Base-by-base conservation (phyloP, 2,329 filamentous ascomycete genomes). In the Diaporthe destruens region DNA sequence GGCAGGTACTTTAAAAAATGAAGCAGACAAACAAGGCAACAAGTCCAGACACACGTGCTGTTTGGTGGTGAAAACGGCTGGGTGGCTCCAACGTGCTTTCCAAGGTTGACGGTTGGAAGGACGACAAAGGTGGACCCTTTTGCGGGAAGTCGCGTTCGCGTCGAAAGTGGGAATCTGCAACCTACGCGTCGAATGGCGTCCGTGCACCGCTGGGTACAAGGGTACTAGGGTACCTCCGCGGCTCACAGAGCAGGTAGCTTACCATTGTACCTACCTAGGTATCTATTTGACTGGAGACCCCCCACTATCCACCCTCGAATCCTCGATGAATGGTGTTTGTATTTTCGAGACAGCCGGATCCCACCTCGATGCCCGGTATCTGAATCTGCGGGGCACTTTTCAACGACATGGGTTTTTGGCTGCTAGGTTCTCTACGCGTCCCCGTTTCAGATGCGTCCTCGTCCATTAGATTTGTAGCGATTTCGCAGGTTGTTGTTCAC, bases 121-220 rank as follows among this genome's bases (percentile, higher is more conserved):
- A 53, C 36, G 55, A 18, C 36, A 34, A 23, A 53, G 67, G 55
- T 56, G 65, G 65, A 68, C 44, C 68, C 53, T 70, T 70, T 54
- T 14, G 32, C 47, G n/a, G 54, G 55, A 70, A 70, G 68, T 61
- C 68, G 68, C 68, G 68, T 61, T 61, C 68, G 68, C 68, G 68
- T 70, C 68, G 61, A 71, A 63, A 70, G 70, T 44, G 51, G 56
- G 49, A 70, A 53, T 36, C 61, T 66, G 61, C 61, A 66, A 47
- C 32, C 23, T 42, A 70, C 68, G 68, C 68, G 68, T 70, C 68
- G 61, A 56, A 34, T 18, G 12, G 32, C 16, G 61, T 66, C 61
- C 47, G 42, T 56, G 68, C 68, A 61, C 68, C 34, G 16, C 14
- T 6, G 25, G 14, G 20, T 47, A 4, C 44, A n/a, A 20, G 47